Conservation (phyloP, 306 rosid genomes). For the Malus sylvestris region DNA sequence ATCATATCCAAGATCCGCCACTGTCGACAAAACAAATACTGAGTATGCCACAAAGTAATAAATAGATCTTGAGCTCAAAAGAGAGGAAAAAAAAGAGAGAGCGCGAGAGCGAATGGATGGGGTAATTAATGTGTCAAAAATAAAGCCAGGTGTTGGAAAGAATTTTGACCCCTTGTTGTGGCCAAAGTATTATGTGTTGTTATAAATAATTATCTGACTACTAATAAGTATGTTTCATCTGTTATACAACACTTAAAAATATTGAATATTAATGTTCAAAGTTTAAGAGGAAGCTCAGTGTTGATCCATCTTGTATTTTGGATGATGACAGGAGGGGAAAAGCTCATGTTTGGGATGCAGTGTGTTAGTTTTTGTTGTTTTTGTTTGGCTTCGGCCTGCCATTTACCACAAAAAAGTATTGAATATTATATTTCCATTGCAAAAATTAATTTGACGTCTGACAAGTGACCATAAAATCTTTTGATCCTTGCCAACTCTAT, state of each 20-base stretch:
- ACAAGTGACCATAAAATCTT: neutral
- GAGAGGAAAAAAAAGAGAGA: neutral
- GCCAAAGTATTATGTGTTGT: neutral
- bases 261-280: neutral
- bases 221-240: neutral
- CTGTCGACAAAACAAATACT: neutral
- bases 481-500: neutral
- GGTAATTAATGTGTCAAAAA: neutral
- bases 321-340: too few species aligned
- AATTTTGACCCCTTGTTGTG: neutral
- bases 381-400: too few species aligned
- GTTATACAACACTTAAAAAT: neutral
- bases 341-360: too few species aligned
- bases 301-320: too few species aligned
- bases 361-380: too few species aligned
- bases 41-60: neutral
- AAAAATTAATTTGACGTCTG: neutral
- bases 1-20: neutral
- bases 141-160: neutral
- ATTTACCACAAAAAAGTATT: neutral
- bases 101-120: neutral
- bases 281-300: too few species aligned
- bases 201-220: neutral
- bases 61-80: neutral
- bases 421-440: neutral